These are phyloP conservation scores for Oryza officinalis DNA, from an alignment of 176 grass and related monocot species.

Conservation along the genomic window DNA sequence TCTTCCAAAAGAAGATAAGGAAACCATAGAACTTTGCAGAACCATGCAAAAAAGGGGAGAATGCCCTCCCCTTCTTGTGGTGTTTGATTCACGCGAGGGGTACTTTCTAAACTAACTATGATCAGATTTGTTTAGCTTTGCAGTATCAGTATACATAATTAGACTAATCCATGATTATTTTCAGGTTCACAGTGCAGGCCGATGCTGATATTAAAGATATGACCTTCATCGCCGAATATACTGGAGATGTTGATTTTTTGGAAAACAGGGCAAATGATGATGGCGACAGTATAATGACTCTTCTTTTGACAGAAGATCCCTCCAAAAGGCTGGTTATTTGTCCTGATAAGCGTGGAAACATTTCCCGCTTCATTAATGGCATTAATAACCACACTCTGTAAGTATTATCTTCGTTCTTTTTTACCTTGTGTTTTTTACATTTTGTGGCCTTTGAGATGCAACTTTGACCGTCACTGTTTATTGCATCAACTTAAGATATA, in stretches of 20 bases:
- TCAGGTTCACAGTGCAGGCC: slow-evolving; percentile 89
- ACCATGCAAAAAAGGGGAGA: slow-evolving; percentile 74
- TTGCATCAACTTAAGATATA: background rate
- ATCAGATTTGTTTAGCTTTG: slow-evolving; percentile 18
- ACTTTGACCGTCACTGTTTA: background rate
- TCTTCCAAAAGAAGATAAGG: slow-evolving; percentile 74
- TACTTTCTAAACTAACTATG: slow-evolving; percentile 39
- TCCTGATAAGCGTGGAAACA: slow-evolving; percentile 82
- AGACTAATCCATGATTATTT: slow-evolving; percentile 32
- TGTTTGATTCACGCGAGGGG: slow-evolving; percentile 77
- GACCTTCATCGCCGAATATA: slow-evolving; percentile 76
- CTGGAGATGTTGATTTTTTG: slow-evolving; percentile 84
- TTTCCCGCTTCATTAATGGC: slow-evolving; percentile 79
- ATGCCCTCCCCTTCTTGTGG: slow-evolving; percentile 82
- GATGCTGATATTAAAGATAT: slow-evolving; percentile 85
- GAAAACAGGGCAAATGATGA: slow-evolving; percentile 71
- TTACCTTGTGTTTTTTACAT: background rate
- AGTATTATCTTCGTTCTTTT: slow-evolving; percentile 31
- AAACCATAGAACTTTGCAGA: slow-evolving; percentile 76
- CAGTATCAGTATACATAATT: background rate
- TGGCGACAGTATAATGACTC: slow-evolving; percentile 88
- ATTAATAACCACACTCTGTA: slow-evolving; percentile 89
- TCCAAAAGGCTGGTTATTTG: slow-evolving; percentile 73
- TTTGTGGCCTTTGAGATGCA: background rate
- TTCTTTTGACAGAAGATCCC: slow-evolving; percentile 56